These are phyloP conservation scores for Naganishia friedmannii DNA, from an alignment of 768 basidiomycete species.

Conservation along the genomic window DNA sequence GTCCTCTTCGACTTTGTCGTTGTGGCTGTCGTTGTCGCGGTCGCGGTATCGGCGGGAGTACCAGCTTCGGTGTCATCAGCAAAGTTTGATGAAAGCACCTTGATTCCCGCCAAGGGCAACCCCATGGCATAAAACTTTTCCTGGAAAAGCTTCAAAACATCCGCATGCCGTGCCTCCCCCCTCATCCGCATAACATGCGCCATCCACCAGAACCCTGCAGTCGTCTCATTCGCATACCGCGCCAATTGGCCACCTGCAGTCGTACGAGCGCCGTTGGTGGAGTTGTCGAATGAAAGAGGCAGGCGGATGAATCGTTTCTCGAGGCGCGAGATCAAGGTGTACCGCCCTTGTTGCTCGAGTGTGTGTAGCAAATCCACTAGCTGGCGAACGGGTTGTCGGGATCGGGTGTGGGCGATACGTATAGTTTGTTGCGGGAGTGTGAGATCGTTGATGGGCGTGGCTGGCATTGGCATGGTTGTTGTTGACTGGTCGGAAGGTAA, in stretches of 20 bases:
- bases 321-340: slow-evolving; percentile 11
- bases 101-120: background rate
- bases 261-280: background rate
- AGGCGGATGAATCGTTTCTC: slow-evolving; percentile 5
- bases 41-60: background rate
- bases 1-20: background rate
- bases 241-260: background rate
- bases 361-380: background rate
- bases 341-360: slow-evolving; percentile 13
- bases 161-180: background rate
- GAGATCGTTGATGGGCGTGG: background rate
- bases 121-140: slow-evolving; percentile 9
- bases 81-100: too few relatives aligned
- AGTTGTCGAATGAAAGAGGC: background rate
- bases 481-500: background rate
- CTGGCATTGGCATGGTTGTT: background rate
- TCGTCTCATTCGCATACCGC: slow-evolving; percentile 14
- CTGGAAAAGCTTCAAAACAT: slow-evolving; percentile 6
- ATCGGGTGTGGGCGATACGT: slow-evolving; percentile 7
- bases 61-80: background rate
- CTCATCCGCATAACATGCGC: slow-evolving; percentile 6
- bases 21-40: background rate
- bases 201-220: slow-evolving; percentile 23
- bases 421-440: background rate
- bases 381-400: background rate